Conservation (phyloP, 2,329 filamentous ascomycete species). For the Scleromitrula shiraiana region DNA sequence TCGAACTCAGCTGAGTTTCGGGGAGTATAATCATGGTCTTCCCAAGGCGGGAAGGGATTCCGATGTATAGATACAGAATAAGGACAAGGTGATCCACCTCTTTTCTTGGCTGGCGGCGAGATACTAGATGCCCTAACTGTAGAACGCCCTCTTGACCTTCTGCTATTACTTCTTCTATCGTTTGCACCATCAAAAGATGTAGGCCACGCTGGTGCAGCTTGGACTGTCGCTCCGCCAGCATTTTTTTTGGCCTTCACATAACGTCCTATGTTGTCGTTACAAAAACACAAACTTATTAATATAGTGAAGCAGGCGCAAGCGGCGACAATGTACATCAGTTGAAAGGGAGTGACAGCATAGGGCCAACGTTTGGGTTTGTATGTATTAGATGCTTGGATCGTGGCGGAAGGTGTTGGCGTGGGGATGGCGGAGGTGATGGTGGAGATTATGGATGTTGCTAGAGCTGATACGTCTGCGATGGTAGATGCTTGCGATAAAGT, state of each 20-base stretch:
- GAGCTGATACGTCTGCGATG: no score
- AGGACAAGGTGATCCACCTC: not conserved
- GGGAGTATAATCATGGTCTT: no score
- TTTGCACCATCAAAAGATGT: not conserved
- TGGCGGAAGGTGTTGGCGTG: not conserved
- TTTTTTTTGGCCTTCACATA: slow-evolving; percentile 1
- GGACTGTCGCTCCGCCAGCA: not conserved
- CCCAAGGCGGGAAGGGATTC: not conserved
- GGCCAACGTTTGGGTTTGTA: not conserved
- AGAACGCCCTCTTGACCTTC: not conserved
- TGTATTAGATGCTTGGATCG: no score
- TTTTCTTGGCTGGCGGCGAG: not conserved
- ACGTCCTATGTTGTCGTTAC: slow-evolving; percentile 1
- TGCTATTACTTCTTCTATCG: not conserved
- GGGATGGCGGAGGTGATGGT: not conserved
- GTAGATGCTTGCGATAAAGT: no score
- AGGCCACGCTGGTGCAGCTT: not conserved
- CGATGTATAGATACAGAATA: not conserved
- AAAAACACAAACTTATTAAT: slow-evolving; percentile 4
- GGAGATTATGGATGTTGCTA: no score
- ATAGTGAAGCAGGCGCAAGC: slow-evolving; percentile 2
- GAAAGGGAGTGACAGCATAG: not conserved
- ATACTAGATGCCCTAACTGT: not conserved
- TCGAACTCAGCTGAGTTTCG: no score
- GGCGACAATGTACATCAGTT: slow-evolving; percentile 6